Conservation (phyloP, 78 protist species). For the Dictyostelium capitatum region DNA sequence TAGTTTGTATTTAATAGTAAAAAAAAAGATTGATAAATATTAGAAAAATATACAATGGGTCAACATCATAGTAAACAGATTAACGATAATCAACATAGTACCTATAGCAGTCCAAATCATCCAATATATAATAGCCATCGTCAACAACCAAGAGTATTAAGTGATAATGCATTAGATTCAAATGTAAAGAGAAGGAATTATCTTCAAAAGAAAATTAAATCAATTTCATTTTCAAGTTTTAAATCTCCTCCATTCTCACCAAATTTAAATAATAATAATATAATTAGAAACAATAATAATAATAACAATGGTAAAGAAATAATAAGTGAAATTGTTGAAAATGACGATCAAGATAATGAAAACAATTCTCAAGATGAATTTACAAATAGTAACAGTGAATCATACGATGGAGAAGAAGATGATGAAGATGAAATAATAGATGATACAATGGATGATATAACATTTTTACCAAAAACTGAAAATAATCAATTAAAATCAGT, state of each 20-base stretch:
- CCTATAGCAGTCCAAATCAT: not conserved
- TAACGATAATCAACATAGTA: not conserved
- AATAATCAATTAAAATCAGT: not conserved
- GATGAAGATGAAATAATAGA: conserved; percentile 22
- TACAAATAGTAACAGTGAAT: no score
- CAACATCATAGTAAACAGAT: not conserved
- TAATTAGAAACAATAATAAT: not conserved
- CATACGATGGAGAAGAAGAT: not conserved
- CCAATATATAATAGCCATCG: not conserved
- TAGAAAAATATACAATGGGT: not conserved
- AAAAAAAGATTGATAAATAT: not conserved
- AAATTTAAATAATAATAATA: not conserved
- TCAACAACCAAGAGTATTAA: not conserved
- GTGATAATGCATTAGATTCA: not conserved
- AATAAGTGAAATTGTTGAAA: not conserved
- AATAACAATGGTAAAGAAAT: not conserved
- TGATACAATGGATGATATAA: conserved; percentile 26
- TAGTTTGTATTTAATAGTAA: not conserved
- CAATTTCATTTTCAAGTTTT: conserved; percentile 14
- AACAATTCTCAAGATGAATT: not conserved
- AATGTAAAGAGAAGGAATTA: not conserved
- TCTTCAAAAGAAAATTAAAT: not conserved
- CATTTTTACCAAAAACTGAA: conserved; percentile 5
- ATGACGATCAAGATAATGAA: not conserved
- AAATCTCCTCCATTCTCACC: not conserved